Base-by-base conservation (phyloP, 768 basidiomycete genomes). In the Paxillus ammoniavirescens region DNA sequence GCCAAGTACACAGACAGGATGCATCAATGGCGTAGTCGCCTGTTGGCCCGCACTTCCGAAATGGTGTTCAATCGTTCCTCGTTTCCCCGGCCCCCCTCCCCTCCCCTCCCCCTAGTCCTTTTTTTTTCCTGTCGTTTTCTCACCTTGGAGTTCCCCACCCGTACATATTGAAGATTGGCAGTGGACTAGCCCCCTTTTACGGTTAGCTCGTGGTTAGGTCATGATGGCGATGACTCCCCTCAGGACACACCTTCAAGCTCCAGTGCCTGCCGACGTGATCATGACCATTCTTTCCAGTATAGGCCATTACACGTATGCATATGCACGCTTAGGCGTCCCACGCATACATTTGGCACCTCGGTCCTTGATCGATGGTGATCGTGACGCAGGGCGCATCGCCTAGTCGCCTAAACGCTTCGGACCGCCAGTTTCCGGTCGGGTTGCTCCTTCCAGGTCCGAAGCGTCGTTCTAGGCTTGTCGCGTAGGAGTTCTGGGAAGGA, bases 181-280 rank as follows among this genome's bases (percentile, higher is more conserved):
- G 38, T 40, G 38, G 38, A n/a, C 8, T n/a, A 10, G n/a, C 17
- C 38, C 38, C 51, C 33, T 18, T 50, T 50, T 52, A 8, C n/a
- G 47, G 51, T 36, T 52, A 52, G 51, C 18, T 49, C 21, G 21
- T 21, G 31, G 15, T 52, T 52, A 52, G 15, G 51, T 52, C 47
- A 52, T 49, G 35, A 52, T 52, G 46, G 51, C 33, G 47, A 52
- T 49, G 50, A 14, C 17, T 18, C 38, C n/a, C 17, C n/a, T n/a
- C 17, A 40, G 15, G 15, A 5, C 38, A 26, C 26, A 26, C 26
- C 26, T 26, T 26, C 26, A 26, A 6, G 26, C 26, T 26, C 5
- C 5, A 6, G 26, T 26, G 26, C 26, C 5, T 38, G 13, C 14
- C 37, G 13, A 14, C 37, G 1, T 26, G 26, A 26, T 26, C 26